Percentiles rank a stretch among this genome's conserved stretches.
Conservation (phyloP, 2,329 filamentous ascomycete species). For the Fusarium sp. region DNA sequence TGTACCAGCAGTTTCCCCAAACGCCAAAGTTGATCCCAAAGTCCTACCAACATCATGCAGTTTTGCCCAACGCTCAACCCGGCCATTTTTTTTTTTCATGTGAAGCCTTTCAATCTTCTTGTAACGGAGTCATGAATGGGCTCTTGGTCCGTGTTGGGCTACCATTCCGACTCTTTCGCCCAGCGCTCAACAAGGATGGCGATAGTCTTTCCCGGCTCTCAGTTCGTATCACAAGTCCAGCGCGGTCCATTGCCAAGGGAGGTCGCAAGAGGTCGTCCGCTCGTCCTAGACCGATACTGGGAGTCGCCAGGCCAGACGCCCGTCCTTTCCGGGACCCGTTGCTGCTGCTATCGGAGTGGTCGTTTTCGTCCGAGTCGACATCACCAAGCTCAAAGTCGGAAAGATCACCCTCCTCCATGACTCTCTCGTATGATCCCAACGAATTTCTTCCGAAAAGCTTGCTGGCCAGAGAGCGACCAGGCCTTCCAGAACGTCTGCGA, state of each 20-base stretch:
- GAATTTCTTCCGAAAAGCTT: conserved; percentile 74
- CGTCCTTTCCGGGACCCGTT: conserved; percentile 68
- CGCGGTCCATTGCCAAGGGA: conserved; percentile 68
- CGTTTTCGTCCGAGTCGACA: conserved; percentile 72
- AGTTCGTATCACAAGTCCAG: conserved; percentile 82
- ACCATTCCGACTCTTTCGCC: conserved; percentile 67
- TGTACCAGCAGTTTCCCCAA: conserved; percentile 3
- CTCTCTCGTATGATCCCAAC: conserved; percentile 77
- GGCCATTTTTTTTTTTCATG: neutral
- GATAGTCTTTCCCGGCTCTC: conserved; percentile 86
- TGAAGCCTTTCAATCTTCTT: conserved; percentile 52
- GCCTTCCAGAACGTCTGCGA: conserved; percentile 51
- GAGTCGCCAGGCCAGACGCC: conserved; percentile 76
- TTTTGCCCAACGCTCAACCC: neutral
- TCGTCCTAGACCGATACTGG: conserved; percentile 67
- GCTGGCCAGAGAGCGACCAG: conserved; percentile 64
- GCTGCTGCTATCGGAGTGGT: conserved; percentile 72
- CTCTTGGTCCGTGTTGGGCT: conserved; percentile 72
- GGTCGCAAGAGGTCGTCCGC: conserved; percentile 60
- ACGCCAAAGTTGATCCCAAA: conserved; percentile 24
- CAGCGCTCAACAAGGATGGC: conserved; percentile 66
- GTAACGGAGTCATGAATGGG: conserved; percentile 64
- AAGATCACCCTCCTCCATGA: conserved; percentile 83
- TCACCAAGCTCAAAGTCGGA: conserved; percentile 83
- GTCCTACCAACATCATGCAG: neutral